A percentile compares a stretch with the other conserved stretches of the same genome.
Conservation (phyloP, 2,329 filamentous ascomycete genomes). For the Aureobasidium sp. region DNA sequence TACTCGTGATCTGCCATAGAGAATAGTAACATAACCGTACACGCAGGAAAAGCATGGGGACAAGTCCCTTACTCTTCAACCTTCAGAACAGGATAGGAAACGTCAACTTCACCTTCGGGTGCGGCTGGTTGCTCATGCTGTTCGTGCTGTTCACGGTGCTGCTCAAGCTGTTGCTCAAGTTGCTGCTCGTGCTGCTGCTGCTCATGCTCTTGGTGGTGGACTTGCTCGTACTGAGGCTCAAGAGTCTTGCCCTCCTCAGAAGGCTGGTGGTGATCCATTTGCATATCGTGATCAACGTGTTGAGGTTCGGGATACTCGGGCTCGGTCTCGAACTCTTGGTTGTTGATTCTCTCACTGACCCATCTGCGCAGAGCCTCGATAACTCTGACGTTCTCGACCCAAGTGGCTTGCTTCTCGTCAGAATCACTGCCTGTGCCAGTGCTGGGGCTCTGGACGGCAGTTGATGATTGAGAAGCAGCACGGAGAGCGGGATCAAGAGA, state of each 20-base stretch:
- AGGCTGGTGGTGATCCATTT: constrained; percentile 12
- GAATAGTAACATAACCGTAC: neutral
- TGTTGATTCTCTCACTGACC: constrained; percentile 46
- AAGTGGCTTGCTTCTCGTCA: constrained; percentile 42
- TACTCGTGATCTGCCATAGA: neutral
- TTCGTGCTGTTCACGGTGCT: constrained; percentile 3
- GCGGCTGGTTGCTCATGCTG: constrained; percentile 1
- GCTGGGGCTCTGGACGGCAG: constrained; percentile 17
- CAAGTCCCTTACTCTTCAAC: neutral
- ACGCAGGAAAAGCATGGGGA: neutral
- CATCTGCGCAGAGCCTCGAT: constrained; percentile 52
- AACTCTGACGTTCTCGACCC: constrained; percentile 57
- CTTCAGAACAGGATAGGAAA: constrained; percentile 12
- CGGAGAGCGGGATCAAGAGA: constrained; percentile 30
- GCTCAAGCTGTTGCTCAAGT: neutral
- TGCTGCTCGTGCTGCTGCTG: constrained; percentile 5
- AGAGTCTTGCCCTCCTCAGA: constrained; percentile 1
- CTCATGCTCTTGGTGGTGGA: constrained; percentile 4
- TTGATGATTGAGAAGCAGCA: constrained; percentile 17
- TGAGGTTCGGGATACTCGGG: constrained; percentile 18
- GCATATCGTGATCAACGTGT: constrained; percentile 10
- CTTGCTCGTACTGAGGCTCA: constrained; percentile 2
- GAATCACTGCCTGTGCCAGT: constrained; percentile 24
- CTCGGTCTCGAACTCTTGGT: constrained; percentile 40
- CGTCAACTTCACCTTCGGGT: neutral